Evolutionary conservation across 1,139 yeast species (phyloP), one percentile per base, ranked within the genome.

Genomic region (Yamadazyma friedrichii): DNA sequence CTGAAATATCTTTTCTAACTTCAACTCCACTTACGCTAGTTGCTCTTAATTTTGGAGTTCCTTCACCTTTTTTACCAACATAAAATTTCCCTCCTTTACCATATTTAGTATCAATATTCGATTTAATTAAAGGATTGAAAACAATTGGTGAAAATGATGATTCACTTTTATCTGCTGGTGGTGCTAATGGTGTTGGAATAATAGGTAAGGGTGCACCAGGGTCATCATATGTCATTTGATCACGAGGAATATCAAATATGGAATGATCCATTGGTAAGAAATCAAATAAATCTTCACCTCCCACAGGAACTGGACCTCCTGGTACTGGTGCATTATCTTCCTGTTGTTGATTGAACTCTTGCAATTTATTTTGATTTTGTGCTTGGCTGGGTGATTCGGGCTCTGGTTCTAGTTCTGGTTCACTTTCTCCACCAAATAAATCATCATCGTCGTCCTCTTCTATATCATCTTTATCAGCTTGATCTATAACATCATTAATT

Each of bases 81-180:
- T 82, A 87, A 54, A 84, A 88, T 53, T 88, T 84, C 2, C 96
- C 96, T 6, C 96, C 96, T 51, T 78, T 77, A 6, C 87, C 84
- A 52, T 88, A 88, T 54, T 88, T 88, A 42, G 86, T 81, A 57
- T 88, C 96, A 22, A 88, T 82, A 45, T 79, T 81, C 39, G 80
- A 78, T 46, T 81, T 81, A 39, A 88, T 87, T 28, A 82, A 76
- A 0, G 95, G 94, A 52, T 87, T 86, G 62, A 88, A 88, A 33
- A 76, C 73, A 28, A 88, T 68, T 0, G 96, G 95, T 0, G 95
- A 87, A 58, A 87, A 88, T 1, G 82, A 78, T 31, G 93, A 84
- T 45, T 42, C 42, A 9, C 40, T 35, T 25, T 28, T 15, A 20
- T 40, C 49, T 2, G 45, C 51, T 8, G 6, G 30, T 6, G 76